A percentile compares a stretch with the other conserved stretches of the same genome.
Conservation (phyloP, 495 filamentous ascomycete genomes). For the Penicillium chermesinum region DNA sequence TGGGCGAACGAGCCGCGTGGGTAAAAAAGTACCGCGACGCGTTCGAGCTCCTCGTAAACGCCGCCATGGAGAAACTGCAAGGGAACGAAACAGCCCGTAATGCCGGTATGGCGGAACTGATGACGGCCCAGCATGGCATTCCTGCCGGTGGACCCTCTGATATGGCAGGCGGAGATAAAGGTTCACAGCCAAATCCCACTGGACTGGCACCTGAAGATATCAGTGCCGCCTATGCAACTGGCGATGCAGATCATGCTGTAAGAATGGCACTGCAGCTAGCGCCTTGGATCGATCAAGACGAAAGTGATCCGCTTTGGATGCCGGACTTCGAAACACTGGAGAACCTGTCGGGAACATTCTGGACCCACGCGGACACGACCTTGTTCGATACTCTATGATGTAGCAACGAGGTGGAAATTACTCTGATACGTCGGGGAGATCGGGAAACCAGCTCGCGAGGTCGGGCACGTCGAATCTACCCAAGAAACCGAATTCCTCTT, state of each 20-base stretch:
- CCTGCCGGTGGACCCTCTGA: conserved; percentile 8
- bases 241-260: conserved; percentile 33
- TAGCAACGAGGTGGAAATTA: neutral
- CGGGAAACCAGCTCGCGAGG: conserved; percentile 35
- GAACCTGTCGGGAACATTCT: conserved; percentile 34
- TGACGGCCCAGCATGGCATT: conserved; percentile 33
- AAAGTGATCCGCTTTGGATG: conserved; percentile 41
- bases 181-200: conserved; percentile 8
- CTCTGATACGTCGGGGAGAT: conserved; percentile 22
- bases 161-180: conserved; percentile 15
- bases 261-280: conserved; percentile 43
- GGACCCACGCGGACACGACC: conserved; percentile 29
- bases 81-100: conserved; percentile 34
- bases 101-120: conserved; percentile 39
- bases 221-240: conserved; percentile 10
- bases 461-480: conserved; percentile 27
- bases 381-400: conserved; percentile 33
- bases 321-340: conserved; percentile 45
- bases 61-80: conserved; percentile 50
- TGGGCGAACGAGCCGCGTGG: conserved; percentile 49
- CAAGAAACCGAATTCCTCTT: conserved; percentile 29
- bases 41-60: conserved; percentile 49
- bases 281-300: conserved; percentile 43
- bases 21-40: conserved; percentile 53
- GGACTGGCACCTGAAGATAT: conserved; percentile 12